Evolutionary conservation across 1,284 basidiomycete genomes (phyloP).

Genomic region (Trametes pubescens): DNA sequence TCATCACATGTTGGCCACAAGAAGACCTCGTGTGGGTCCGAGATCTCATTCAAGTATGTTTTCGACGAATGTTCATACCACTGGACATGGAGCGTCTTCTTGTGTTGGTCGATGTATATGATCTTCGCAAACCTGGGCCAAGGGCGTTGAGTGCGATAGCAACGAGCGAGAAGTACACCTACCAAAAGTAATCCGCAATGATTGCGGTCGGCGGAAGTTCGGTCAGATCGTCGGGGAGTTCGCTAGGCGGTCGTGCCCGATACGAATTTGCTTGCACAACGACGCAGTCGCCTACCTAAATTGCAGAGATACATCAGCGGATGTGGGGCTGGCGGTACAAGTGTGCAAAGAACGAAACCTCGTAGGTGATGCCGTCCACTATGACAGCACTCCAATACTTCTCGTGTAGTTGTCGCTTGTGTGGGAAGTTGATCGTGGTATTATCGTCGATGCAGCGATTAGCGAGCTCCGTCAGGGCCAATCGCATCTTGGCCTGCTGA

Average conservation of each 20-base stretch:
- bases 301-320: slow-evolving; percentile 2
- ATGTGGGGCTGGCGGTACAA: background rate
- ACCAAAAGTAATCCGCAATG: slow-evolving; percentile 71
- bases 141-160: slow-evolving; percentile 3
- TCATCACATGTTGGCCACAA: slow-evolving; percentile 61
- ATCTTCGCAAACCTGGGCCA: slow-evolving; percentile 73
- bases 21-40: slow-evolving; percentile 70
- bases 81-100: slow-evolving; percentile 61
- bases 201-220: slow-evolving; percentile 48
- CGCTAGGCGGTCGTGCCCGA: slow-evolving; percentile 36
- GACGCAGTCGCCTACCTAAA: slow-evolving; percentile 65
- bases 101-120: slow-evolving; percentile 55
- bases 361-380: slow-evolving; percentile 49
- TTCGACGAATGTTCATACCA: slow-evolving; percentile 75
- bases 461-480: slow-evolving; percentile 25
- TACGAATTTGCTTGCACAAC: slow-evolving; percentile 52
- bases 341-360: slow-evolving; percentile 38
- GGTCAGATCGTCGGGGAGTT: slow-evolving; percentile 39
- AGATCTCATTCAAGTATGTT: slow-evolving; percentile 63
- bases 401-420: slow-evolving; percentile 18
- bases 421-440: slow-evolving; percentile 24
- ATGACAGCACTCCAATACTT: slow-evolving; percentile 41
- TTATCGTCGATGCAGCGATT: slow-evolving; percentile 10
- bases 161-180: slow-evolving; percentile 16
- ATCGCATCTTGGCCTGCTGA: slow-evolving; percentile 14